Base-by-base conservation (phyloP, 345 rosid genomes). In the Acer yangbiense region DNA sequence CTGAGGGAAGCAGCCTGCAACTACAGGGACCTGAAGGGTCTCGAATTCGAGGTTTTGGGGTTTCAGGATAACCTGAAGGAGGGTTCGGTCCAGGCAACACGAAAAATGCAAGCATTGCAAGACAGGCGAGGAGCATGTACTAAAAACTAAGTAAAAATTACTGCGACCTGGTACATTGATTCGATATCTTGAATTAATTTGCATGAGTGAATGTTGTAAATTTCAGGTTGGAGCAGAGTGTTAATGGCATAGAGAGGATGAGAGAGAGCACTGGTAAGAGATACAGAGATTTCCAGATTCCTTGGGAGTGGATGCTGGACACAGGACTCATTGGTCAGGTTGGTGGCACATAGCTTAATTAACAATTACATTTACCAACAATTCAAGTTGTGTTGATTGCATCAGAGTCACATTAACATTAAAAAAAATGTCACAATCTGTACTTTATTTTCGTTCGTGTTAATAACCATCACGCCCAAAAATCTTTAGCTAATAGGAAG, bases 71-170 rank as follows among this genome's bases (percentile, higher is more conserved):
- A 89, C 68, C 89, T 83, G 72, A 93, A 88, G 71, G 94, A 91
- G 48, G 75, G 91, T 32, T 76, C 82, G 18, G 66, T 68, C 27
- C 87, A 80, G 54, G 87, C 88, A 65, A 77, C 89, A 54, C 81
- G 85, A 74, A 92, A 77, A 82, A 87, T 90, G 82, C 97, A 92
- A 85, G 86, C 91, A 44, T 77, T 91, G 81, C 98, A 93, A 89
- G 97, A 93, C 92, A 93, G 99, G 99, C 95, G 92, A 93, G 97
- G 92, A 93, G 95, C 85, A 92, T 88, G 97, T 89, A 87, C 72
- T 35, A 35, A 35, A 85, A 79, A 71, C 80, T 77, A 65, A 76
- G 79, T 60, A 60, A 68, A 68, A 73, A 77, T 77, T 76, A 69
- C 76, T 67, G 73, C 73, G 66, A 79, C 69, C 61, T 81, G 44